phyloP scores from a whole-genome alignment of 805 yeast species.

The Torulaspora gathmanii region DNA sequence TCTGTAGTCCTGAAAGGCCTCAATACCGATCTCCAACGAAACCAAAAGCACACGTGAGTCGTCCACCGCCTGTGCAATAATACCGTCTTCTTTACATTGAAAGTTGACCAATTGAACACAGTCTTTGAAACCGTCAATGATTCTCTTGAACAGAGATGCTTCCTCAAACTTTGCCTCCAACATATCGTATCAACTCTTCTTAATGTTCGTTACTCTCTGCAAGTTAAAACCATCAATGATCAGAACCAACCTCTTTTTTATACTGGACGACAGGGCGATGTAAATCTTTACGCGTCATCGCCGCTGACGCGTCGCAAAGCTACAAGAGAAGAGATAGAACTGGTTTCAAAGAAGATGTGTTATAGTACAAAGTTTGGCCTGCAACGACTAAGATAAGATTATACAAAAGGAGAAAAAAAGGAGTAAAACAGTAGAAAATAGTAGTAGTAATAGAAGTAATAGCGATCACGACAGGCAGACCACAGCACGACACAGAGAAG shows the following conservation, averaged over 20 bases:
- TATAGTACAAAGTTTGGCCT: constrained; percentile 10
- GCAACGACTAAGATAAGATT: constrained; percentile 5
- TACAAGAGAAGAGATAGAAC: constrained; percentile 2
- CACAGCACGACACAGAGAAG: background rate
- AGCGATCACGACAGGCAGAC: constrained; percentile 1
- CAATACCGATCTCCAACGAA: constrained; percentile 78
- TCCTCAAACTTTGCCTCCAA: constrained; percentile 95
- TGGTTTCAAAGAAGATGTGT: background rate
- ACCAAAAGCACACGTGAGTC: constrained; percentile 93
- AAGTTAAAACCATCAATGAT: background rate
- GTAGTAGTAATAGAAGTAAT: constrained; percentile 5
- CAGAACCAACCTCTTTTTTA: constrained; percentile 3
- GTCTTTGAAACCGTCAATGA: constrained; percentile 90
- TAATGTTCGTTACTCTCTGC: background rate
- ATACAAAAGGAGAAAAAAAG: constrained; percentile 2
- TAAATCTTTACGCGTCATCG: constrained; percentile 11
- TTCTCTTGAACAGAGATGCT: constrained; percentile 85
- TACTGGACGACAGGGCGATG: background rate
- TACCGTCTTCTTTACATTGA: constrained; percentile 93
- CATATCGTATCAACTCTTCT: constrained; percentile 44
- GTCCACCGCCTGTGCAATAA: constrained; percentile 95
- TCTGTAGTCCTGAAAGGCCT: constrained; percentile 86
- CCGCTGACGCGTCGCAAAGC: constrained; percentile 6
- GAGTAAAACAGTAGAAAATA: constrained; percentile 3
- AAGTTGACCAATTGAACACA: constrained; percentile 93